Evolutionary conservation across 2,329 filamentous ascomycete species (phyloP), one percentile per base, ranked within the genome.

Genomic region (Fusarium sp.): DNA sequence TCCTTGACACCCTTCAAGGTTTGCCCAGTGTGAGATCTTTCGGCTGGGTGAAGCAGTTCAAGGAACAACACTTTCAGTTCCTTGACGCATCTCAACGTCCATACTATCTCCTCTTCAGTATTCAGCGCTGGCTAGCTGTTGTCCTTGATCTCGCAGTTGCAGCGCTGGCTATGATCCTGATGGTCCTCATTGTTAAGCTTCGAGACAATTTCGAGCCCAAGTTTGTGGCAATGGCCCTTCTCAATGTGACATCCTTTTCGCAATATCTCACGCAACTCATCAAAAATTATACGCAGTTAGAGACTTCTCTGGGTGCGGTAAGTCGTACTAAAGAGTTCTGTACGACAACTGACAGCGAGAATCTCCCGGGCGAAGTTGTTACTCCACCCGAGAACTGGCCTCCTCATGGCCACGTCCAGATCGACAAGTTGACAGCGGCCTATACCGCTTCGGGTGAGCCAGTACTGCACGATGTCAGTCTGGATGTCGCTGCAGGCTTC

Each of bases 81-180:
- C 57, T 80, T 89, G 13, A 86, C 54, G 56, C 48, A 3, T 80
- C 77, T 1, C 79, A 81, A 44, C 67, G 74, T n/a, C 79, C 78
- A 1, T 78, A 70, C 12, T 80, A 88, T 64, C 77, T 87, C 12
- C 79, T 87, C 15, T 84, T 81, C 62, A 82, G 83, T 26, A 84
- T 88, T 20, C 86, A 88, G 67, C 79, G 83, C 30, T 88, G 86
- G 86, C 78, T 88, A 3, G 84, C 79, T 0, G 74, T 88, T 5
- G 84, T 86, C 2, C 74, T 89, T 15, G 85, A 88, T 65, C 74
- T 88, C 5, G 51, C 78, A 7, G 84, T 87, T 1, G 83, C 85
- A 1, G 83, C 75, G 4, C 79, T 89, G 36, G 85, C 85, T 2
- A 81, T 85, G 1, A 71, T 87, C 6, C n/a, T 68, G 35, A 73